Conservation (phyloP, 129 eudicot species). For the Centrapalus pauciflorus region DNA sequence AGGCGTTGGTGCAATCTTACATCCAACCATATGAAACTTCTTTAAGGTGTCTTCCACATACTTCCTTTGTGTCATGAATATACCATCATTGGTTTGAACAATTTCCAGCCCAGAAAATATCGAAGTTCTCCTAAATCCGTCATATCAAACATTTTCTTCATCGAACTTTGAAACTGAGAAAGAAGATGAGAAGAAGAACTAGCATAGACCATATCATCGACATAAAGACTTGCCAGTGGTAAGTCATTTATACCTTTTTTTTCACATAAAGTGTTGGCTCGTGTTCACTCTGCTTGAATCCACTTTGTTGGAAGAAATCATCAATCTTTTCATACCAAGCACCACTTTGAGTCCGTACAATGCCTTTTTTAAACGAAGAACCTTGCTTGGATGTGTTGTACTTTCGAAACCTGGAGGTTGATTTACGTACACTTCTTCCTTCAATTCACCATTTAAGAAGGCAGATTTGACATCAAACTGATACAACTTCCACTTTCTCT, state of each 20-base stretch:
- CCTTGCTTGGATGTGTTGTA: too few relatives aligned
- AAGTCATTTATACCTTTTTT: not conserved
- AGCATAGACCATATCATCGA: slow-evolving; percentile 2
- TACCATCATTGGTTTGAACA: not conserved
- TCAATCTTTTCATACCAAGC: not conserved
- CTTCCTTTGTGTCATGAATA: not conserved
- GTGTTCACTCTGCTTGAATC: not conserved
- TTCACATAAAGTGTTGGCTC: not conserved
- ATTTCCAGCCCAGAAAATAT: not conserved
- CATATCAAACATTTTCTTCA: not conserved
- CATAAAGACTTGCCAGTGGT: slow-evolving; percentile 1
- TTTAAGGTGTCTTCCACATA: not conserved
- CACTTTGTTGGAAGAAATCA: not conserved
- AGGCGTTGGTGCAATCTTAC: not conserved
- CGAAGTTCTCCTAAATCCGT: not conserved
- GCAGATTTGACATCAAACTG: not conserved
- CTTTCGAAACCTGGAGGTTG: too few relatives aligned
- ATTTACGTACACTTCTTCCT: too few relatives aligned
- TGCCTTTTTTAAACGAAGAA: too few relatives aligned
- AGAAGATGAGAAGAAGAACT: not conserved
- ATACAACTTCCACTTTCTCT: not conserved
- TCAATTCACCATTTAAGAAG: not conserved
- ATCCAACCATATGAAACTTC: not conserved
- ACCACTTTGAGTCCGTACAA: too few relatives aligned
- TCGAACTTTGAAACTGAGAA: not conserved